Evolutionary conservation across 129 eudicot species (phyloP).

Genomic region (Lonicera japonica): DNA sequence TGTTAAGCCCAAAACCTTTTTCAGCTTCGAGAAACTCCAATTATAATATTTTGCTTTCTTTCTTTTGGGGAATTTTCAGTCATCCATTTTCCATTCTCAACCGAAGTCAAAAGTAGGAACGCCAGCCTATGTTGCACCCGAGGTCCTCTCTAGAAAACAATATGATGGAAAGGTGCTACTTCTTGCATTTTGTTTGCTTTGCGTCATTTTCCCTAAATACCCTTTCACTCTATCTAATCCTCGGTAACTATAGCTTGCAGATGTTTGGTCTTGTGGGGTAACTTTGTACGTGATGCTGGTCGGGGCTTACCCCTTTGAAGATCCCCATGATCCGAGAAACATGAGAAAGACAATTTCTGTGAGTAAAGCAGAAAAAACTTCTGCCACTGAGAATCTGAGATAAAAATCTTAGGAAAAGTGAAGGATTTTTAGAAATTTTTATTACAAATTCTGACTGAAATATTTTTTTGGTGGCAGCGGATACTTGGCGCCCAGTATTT

Average conservation of each 20-base stretch:
- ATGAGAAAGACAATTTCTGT: slow-evolving; percentile 43
- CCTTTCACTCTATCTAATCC: slow-evolving; percentile 9
- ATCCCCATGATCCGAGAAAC: slow-evolving; percentile 56
- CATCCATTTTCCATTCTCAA: slow-evolving; percentile 63
- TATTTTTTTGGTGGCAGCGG: slow-evolving; percentile 33
- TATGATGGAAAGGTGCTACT: slow-evolving; percentile 63
- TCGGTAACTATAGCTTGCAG: slow-evolving; percentile 51
- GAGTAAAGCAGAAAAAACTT: slow-evolving; percentile 19
- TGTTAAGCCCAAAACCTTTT: neutral
- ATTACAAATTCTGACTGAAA: slow-evolving; percentile 14
- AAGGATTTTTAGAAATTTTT: neutral
- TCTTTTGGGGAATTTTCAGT: slow-evolving; percentile 30
- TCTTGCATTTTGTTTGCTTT: slow-evolving; percentile 1
- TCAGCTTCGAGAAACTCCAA: neutral
- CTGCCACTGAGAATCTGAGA: neutral
- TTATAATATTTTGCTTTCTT: neutral
- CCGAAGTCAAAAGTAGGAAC: slow-evolving; percentile 76
- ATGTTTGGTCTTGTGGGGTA: slow-evolving; percentile 82
- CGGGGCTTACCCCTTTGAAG: slow-evolving; percentile 69
- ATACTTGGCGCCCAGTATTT: slow-evolving; percentile 49
- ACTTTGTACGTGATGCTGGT: slow-evolving; percentile 62
- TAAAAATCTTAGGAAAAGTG: neutral
- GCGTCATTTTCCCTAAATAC: neutral
- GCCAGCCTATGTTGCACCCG: slow-evolving; percentile 79
- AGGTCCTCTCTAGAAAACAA: slow-evolving; percentile 54